Conservation (phyloP, 305 asterid species). For the Rubia balearica region DNA sequence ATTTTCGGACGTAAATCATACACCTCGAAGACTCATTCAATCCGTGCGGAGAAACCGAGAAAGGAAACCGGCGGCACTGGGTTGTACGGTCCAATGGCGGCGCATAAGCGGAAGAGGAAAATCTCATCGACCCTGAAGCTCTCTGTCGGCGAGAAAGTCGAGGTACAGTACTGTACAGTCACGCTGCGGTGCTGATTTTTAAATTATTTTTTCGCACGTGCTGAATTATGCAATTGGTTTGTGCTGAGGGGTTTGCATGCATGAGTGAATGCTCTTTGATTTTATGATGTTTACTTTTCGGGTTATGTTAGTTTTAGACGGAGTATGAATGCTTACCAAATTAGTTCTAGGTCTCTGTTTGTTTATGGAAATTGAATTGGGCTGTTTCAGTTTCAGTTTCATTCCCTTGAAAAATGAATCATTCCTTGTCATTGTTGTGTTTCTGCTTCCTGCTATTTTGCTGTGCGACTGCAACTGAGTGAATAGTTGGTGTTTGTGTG, state of each 20-base stretch:
- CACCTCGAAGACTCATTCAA: not conserved
- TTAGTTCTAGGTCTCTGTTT: too few species aligned
- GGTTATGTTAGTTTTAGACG: too few species aligned
- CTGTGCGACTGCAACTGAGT: too few species aligned
- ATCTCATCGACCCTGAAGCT: conserved; percentile 28
- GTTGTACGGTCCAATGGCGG: conserved; percentile 33
- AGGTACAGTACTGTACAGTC: conserved; percentile 38
- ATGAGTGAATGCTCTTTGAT: not conserved
- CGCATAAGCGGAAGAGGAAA: conserved; percentile 15
- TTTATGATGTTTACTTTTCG: not conserved
- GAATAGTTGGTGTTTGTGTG: too few species aligned
- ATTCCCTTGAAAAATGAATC: too few species aligned
- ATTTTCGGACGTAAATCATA: not conserved
- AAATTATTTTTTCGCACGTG: not conserved
- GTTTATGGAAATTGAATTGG: too few species aligned
- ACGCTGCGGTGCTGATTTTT: not conserved
- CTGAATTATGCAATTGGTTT: not conserved
- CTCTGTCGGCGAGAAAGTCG: conserved; percentile 36
- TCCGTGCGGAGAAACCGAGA: not conserved
- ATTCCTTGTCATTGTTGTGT: too few species aligned
- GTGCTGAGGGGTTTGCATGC: not conserved
- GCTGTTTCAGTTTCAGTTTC: too few species aligned
- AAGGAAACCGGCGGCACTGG: not conserved
- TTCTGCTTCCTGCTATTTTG: too few species aligned
- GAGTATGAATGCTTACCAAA: too few species aligned